A percentile compares a stretch with the other conserved stretches of the same genome.
Evolutionary conservation across 768 basidiomycete genomes (phyloP).

Genomic region (Panaeolus papilionaceus): DNA sequence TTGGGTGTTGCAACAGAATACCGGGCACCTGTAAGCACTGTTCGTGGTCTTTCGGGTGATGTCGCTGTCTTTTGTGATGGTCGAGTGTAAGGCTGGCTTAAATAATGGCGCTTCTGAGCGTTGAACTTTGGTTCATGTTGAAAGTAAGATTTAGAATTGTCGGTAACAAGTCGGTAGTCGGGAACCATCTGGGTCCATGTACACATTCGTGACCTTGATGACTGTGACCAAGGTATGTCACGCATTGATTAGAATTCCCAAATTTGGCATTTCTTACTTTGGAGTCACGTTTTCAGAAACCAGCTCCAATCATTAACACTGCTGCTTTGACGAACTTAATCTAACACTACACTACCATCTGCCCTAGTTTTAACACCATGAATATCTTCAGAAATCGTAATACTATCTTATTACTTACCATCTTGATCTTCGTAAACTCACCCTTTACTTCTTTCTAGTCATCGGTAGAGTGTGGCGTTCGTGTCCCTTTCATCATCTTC

Average conservation of each 20-base stretch:
- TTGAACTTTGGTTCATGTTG: too few species aligned
- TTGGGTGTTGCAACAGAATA: too few species aligned
- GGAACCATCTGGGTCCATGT: too few species aligned
- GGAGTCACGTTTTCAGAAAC: slow-evolving; percentile 16
- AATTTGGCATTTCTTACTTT: neutral
- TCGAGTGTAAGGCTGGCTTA: too few species aligned
- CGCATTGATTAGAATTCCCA: neutral
- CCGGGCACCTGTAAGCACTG: too few species aligned
- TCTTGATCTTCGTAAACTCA: slow-evolving; percentile 11
- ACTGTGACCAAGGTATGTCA: neutral
- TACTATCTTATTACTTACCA: slow-evolving; percentile 34
- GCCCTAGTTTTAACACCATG: slow-evolving; percentile 48
- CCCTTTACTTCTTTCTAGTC: slow-evolving; percentile 50
- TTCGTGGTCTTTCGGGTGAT: too few species aligned
- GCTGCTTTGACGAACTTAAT: slow-evolving; percentile 17
- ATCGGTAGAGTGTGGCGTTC: slow-evolving; percentile 95
- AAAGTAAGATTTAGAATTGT: too few species aligned
- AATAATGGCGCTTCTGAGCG: too few species aligned
- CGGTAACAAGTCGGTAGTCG: too few species aligned
- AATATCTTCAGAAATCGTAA: slow-evolving; percentile 85
- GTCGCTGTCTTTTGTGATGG: too few species aligned
- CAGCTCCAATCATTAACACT: slow-evolving; percentile 20
- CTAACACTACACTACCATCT: slow-evolving; percentile 24
- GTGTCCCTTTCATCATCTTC: slow-evolving; percentile 39
- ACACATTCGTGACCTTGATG: too few species aligned